Conservation (phyloP, 1,139 yeast species). For the Saccharomyces hybrid region DNA sequence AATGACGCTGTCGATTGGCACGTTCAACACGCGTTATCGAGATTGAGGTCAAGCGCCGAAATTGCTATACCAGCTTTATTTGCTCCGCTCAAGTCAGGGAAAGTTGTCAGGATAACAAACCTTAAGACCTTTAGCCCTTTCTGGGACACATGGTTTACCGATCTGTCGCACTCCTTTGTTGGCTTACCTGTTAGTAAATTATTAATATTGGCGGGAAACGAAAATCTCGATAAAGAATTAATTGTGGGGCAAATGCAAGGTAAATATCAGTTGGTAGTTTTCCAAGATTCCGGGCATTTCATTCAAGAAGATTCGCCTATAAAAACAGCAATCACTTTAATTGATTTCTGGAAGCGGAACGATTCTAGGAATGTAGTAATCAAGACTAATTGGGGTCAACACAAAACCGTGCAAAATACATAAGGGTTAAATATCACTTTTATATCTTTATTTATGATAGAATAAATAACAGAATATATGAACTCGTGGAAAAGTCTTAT, state of each 20-base stretch:
- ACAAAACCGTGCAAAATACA: neutral
- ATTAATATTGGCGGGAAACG: constrained; percentile 82
- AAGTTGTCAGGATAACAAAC: constrained; percentile 56
- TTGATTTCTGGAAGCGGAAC: constrained; percentile 50
- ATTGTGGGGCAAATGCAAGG: constrained; percentile 98
- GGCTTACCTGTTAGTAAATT: constrained; percentile 53
- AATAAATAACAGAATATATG: neutral
- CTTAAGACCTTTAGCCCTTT: constrained; percentile 50
- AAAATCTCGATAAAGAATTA: constrained; percentile 71
- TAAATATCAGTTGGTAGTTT: constrained; percentile 79
- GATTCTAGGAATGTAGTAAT: constrained; percentile 34
- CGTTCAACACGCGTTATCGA: constrained; percentile 44
- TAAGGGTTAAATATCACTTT: neutral
- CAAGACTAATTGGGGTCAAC: constrained; percentile 35
- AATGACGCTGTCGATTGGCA: constrained; percentile 82
- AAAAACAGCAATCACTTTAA: constrained; percentile 51
- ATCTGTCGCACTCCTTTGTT: constrained; percentile 60
- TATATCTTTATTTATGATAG: neutral
- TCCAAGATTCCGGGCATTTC: constrained; percentile 81
- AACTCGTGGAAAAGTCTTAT: too few relatives aligned
- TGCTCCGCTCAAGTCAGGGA: constrained; percentile 19
- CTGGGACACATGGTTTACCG: constrained; percentile 80
- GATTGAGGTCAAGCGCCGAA: constrained; percentile 55
- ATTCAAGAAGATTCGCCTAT: constrained; percentile 83
- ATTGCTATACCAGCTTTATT: constrained; percentile 70